These are phyloP conservation scores for Ogataea allantospora DNA, from an alignment of 805 yeast genomes.

Conservation along the genomic window DNA sequence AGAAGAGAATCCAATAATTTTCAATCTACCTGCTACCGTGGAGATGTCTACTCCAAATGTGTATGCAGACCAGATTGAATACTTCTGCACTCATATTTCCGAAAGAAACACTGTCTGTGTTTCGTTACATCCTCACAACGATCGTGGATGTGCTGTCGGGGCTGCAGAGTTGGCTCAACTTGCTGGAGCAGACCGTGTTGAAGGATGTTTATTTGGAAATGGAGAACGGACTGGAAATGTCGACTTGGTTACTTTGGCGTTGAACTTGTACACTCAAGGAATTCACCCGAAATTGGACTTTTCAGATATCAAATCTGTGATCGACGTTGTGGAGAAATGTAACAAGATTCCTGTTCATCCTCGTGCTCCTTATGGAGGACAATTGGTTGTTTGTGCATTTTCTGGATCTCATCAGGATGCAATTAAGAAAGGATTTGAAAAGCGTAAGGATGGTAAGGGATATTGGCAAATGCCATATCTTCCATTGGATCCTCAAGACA, in stretches of 20 bases:
- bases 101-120: constrained; percentile 70
- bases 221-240: constrained; percentile 88
- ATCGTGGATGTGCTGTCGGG: constrained; percentile 84
- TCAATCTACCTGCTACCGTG: constrained; percentile 79
- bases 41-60: constrained; percentile 75
- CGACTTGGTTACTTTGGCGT: constrained; percentile 70
- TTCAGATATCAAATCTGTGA: constrained; percentile 62
- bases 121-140: constrained; percentile 77
- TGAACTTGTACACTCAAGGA: constrained; percentile 77
- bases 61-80: constrained; percentile 79
- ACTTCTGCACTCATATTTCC: constrained; percentile 61
- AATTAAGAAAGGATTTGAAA: constrained; percentile 37
- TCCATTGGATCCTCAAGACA: constrained; percentile 81
- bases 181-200: constrained; percentile 84
- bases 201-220: constrained; percentile 79
- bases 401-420: constrained; percentile 52
- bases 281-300: constrained; percentile 69
- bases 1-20: constrained; percentile 66
- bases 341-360: constrained; percentile 73
- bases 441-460: constrained; percentile 34
- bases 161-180: constrained; percentile 73
- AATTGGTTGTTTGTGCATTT: constrained; percentile 75
- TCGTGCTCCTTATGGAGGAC: constrained; percentile 81
- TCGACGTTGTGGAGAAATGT: constrained; percentile 70
- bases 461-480: constrained; percentile 77